Evolutionary conservation across 1,284 basidiomycete genomes (phyloP).

Genomic region (Ustilago vetiveriae): DNA sequence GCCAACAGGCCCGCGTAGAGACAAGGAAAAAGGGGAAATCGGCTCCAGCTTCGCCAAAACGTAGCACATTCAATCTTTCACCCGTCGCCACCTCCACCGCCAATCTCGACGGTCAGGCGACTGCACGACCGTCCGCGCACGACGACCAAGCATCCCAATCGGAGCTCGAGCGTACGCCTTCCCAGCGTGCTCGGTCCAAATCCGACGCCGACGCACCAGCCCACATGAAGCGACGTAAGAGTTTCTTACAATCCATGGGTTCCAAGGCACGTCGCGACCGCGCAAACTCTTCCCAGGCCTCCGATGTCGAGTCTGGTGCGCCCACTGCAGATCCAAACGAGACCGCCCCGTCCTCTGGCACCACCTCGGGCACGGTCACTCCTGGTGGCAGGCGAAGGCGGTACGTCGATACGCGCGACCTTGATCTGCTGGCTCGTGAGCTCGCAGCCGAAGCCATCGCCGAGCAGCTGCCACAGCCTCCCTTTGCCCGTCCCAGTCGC

Average conservation of each 20-base stretch:
- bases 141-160: neutral
- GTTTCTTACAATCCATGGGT: slow-evolving; percentile 30
- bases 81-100: slow-evolving; percentile 14
- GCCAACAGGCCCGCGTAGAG: slow-evolving; percentile 43
- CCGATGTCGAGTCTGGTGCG: slow-evolving; percentile 9
- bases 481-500: slow-evolving; percentile 38
- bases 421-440: slow-evolving; percentile 53
- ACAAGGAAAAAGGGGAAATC: slow-evolving; percentile 42
- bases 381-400: slow-evolving; percentile 39
- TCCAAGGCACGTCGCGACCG: slow-evolving; percentile 21
- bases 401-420: slow-evolving; percentile 53
- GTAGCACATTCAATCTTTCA: slow-evolving; percentile 19
- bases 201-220: slow-evolving; percentile 33
- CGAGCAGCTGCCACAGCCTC: slow-evolving; percentile 35
- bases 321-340: slow-evolving; percentile 22
- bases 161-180: slow-evolving; percentile 17
- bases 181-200: slow-evolving; percentile 40
- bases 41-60: slow-evolving; percentile 43
- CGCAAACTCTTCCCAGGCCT: slow-evolving; percentile 1
- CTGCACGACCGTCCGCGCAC: neutral
- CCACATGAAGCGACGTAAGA: slow-evolving; percentile 38
- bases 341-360: slow-evolving; percentile 6
- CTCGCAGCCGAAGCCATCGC: slow-evolving; percentile 56
- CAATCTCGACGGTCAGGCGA: neutral
- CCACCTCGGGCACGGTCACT: slow-evolving; percentile 25